Evolutionary conservation across 306 rosid species (phyloP).

Genomic region (Inga leiocalycina): DNA sequence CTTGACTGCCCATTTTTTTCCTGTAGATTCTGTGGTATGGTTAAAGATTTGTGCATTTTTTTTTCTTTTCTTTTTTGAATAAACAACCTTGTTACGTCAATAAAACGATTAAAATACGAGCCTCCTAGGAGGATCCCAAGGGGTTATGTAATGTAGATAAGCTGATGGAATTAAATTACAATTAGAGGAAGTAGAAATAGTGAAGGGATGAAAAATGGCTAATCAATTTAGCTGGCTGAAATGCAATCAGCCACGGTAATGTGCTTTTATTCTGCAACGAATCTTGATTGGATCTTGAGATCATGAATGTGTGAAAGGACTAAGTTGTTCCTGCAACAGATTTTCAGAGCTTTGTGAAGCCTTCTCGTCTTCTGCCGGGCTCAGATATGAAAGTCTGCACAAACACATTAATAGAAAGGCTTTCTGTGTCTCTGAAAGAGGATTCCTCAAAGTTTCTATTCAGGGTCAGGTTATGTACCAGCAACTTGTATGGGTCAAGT

Average conservation of each 20-base stretch:
- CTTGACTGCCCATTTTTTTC: constrained; percentile 3
- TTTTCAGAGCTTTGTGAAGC: constrained; percentile 66
- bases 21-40: not conserved
- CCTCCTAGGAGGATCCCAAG: not conserved
- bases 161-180: not conserved
- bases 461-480: constrained; percentile 68
- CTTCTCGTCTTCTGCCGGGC: constrained; percentile 66
- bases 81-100: not conserved
- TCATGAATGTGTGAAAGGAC: constrained; percentile 3
- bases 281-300: not conserved
- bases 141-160: not conserved
- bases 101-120: not conserved
- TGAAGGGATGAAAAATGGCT: not conserved
- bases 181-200: not conserved
- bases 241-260: not conserved
- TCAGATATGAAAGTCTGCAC: constrained; percentile 58
- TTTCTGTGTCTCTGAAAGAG: constrained; percentile 44
- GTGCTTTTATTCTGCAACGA: constrained; percentile 16
- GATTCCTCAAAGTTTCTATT: constrained; percentile 50
- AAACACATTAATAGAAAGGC: constrained; percentile 43
- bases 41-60: not conserved
- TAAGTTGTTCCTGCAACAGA: constrained; percentile 46
- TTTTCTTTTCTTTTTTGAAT: not conserved
- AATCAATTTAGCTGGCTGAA: not conserved
- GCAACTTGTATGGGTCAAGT: constrained; percentile 66